Conservation (phyloP, 768 basidiomycete species). For the Leucocoprinus leucothites region DNA sequence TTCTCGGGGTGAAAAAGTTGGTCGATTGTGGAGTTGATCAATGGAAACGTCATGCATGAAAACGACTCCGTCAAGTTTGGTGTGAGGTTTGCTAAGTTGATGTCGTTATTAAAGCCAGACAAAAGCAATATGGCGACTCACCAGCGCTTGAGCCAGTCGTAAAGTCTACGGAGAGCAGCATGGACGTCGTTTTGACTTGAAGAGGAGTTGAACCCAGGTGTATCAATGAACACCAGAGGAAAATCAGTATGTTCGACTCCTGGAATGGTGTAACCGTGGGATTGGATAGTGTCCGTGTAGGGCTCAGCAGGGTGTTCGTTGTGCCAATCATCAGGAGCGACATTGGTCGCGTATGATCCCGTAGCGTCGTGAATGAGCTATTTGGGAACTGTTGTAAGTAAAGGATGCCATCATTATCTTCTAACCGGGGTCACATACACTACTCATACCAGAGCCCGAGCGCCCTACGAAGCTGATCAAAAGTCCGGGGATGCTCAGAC, state of each 20-base stretch:
- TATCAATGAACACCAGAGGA: constrained; percentile 9
- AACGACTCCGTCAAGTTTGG: constrained; percentile 1
- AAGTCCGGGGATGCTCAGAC: too few species aligned
- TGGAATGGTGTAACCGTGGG: neutral
- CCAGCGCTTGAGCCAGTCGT: neutral
- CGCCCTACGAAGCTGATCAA: neutral
- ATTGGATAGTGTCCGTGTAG: neutral
- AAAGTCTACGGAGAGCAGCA: neutral
- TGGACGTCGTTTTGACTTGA: neutral
- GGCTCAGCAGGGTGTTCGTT: neutral
- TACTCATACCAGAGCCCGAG: constrained; percentile 2
- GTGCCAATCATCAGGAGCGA: neutral
- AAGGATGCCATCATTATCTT: neutral
- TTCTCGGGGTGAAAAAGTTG: neutral
- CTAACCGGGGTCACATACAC: neutral
- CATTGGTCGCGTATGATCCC: neutral
- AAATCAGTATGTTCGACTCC: constrained; percentile 3
- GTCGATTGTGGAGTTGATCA: neutral
- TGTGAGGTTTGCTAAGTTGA: neutral
- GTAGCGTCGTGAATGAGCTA: constrained; percentile 6
- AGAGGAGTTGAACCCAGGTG: constrained; percentile 2
- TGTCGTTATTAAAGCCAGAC: neutral
- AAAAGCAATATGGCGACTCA: neutral
- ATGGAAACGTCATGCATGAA: neutral
- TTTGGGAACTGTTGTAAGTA: too few species aligned